A percentile compares a stretch with the other conserved stretches of the same genome.
phyloP scores from a whole-genome alignment of 2,329 filamentous ascomycete species.

The Aspergillus eucalypticola region DNA sequence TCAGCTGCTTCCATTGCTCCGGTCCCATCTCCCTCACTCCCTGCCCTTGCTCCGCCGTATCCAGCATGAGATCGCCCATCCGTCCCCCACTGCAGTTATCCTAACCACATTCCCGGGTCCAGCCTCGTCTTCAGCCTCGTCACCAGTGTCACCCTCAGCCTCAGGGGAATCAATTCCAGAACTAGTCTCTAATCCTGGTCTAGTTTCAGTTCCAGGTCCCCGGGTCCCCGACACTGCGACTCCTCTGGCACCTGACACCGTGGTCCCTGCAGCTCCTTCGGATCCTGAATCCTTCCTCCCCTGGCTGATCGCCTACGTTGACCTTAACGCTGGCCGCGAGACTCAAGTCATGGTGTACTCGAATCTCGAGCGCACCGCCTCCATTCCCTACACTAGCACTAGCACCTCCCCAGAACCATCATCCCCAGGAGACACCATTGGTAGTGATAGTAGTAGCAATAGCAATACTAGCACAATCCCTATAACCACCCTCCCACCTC shows the following conservation, averaged over 20 bases:
- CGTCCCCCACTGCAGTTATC: slow-evolving; percentile 34
- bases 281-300: slow-evolving; percentile 14
- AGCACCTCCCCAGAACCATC: background rate
- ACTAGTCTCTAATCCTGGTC: slow-evolving; percentile 19
- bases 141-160: background rate
- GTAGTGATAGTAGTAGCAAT: slow-evolving; percentile 5
- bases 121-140: background rate
- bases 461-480: slow-evolving; percentile 4
- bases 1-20: slow-evolving; percentile 30
- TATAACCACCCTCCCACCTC: background rate
- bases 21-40: slow-evolving; percentile 40
- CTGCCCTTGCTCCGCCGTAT: slow-evolving; percentile 41
- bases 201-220: background rate
- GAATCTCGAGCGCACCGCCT: slow-evolving; percentile 34
- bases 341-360: slow-evolving; percentile 47
- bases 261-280: too few relatives aligned
- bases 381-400: background rate
- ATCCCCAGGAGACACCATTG: background rate
- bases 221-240: background rate
- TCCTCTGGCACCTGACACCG: too few relatives aligned
- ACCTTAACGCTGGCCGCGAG: slow-evolving; percentile 40
- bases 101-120: slow-evolving; percentile 34
- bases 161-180: background rate
- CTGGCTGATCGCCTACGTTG: slow-evolving; percentile 45
- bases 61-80: slow-evolving; percentile 38